These are phyloP conservation scores for Termitomyces sp. DNA, from an alignment of 768 basidiomycete species.

Conservation along the genomic window DNA sequence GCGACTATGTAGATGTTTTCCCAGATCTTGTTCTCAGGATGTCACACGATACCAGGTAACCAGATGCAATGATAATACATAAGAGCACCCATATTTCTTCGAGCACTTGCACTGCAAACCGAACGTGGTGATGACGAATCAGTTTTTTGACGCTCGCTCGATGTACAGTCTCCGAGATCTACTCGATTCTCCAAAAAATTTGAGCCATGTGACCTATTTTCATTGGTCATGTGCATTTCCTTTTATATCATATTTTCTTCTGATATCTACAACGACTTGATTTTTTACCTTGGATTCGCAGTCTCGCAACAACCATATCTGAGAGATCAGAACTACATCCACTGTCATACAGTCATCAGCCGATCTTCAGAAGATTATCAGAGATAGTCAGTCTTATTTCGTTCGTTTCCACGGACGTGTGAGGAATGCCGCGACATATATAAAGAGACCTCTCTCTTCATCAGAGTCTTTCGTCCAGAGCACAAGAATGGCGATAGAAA, in stretches of 20 bases:
- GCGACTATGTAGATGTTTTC: not conserved
- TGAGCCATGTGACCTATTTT: no score
- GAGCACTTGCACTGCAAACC: not conserved
- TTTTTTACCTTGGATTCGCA: no score
- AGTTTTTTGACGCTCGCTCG: not conserved
- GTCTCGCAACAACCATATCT: no score
- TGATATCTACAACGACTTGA: no score
- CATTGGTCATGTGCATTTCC: no score
- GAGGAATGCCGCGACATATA: not conserved
- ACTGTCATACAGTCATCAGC: no score
- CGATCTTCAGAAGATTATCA: not conserved
- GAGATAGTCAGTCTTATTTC: not conserved
- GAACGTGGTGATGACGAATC: not conserved
- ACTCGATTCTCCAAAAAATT: no score
- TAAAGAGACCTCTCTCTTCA: not conserved
- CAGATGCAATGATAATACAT: not conserved
- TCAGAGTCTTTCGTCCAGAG: not conserved
- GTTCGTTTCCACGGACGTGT: not conserved
- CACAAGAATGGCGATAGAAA: not conserved
- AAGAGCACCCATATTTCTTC: not conserved
- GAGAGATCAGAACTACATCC: no score
- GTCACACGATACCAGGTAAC: not conserved
- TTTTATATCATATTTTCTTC: no score
- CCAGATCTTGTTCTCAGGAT: not conserved
- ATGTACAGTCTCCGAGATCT: no score